Base-by-base conservation (phyloP, 495 filamentous ascomycete species). In the Cryomyces minteri region DNA sequence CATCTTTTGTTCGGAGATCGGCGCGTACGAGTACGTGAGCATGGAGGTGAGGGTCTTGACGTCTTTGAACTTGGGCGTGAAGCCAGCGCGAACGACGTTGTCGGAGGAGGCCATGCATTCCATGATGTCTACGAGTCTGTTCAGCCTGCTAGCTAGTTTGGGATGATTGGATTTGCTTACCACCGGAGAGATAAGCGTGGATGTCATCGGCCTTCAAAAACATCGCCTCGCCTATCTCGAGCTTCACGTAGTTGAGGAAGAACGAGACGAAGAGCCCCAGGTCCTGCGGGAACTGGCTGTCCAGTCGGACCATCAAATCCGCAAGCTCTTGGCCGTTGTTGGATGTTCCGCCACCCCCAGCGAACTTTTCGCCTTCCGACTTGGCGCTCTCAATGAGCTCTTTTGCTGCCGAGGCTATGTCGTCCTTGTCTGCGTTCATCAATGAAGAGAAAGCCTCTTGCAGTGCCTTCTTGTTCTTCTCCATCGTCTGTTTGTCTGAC, bases 81-180 rank as follows among this genome's bases (percentile, higher is more conserved):
- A 88, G 14, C 90, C 90, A 2, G 90, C 90, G 32, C 90, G 88
- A 18, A 98, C 88, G 5, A 98, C 90, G 51, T 98, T 98, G 66
- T 98, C 90, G 32, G 84, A 92, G 18, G 84, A 81, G 1, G 90
- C 90, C 90, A 98, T 98, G 69, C 90, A 96, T 64, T 98, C 90
- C 53, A 98, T 86, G 54, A 98, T 94, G 48, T 98, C 90, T 58
- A 44, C 12, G 10, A 28, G 1, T 18, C 10, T 39, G n/a, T 0
- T 46, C 40, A 39, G 44, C 30, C n/a, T 46, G 9, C 6, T 11
- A 12, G 7, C 12, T n/a, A 18, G 18, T 8, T 4, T 10, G 4
- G 9, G n/a, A 28, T 12, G 38, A 36, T 3, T 4, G 39, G n/a
- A 6, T 5, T n/a, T 5, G 12, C 46, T 32, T 47, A 66, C 66